These are phyloP conservation scores for Metroxylon sagu DNA, from an alignment of 176 grass and related monocot species.

Conservation along the genomic window DNA sequence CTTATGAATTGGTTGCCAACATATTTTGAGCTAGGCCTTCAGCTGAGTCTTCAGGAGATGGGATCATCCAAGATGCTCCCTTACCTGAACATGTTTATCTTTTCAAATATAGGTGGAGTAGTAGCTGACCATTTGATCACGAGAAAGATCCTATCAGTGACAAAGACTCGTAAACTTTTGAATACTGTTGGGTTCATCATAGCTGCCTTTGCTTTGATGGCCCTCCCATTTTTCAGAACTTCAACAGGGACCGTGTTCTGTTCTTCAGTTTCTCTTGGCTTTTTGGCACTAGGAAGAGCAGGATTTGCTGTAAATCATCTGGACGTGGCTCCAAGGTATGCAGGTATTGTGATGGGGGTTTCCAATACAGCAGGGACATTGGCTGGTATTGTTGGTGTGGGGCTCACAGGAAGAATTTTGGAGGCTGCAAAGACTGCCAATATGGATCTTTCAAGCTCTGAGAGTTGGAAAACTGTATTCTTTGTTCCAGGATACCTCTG, in stretches of 20 bases:
- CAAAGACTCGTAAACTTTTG: constrained; percentile 69
- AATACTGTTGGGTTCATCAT: constrained; percentile 69
- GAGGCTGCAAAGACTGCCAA: constrained; percentile 50
- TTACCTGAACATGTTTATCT: constrained; percentile 85
- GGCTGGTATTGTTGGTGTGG: constrained; percentile 67
- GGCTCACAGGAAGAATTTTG: constrained; percentile 66
- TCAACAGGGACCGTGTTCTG: constrained; percentile 46
- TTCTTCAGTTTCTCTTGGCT: constrained; percentile 56
- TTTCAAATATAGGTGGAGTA: constrained; percentile 73
- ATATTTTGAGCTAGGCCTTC: constrained; percentile 64
- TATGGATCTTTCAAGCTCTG: constrained; percentile 51
- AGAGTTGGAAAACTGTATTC: constrained; percentile 65
- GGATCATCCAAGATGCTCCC: constrained; percentile 83
- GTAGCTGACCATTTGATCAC: constrained; percentile 71
- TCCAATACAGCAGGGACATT: constrained; percentile 74
- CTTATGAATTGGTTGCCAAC: constrained; percentile 91
- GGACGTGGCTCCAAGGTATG: constrained; percentile 79
- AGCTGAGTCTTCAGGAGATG: constrained; percentile 79
- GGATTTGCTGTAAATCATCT: constrained; percentile 86
- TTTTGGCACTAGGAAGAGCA: constrained; percentile 64
- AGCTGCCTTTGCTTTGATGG: constrained; percentile 63
- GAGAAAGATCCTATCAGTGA: constrained; percentile 59
- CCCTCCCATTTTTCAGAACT: constrained; percentile 51
- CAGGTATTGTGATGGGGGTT: constrained; percentile 84
- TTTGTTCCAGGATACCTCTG: constrained; percentile 72